Base-by-base conservation (phyloP, 176 grass and related monocot species). In the Rhynchospora tenuis region DNA sequence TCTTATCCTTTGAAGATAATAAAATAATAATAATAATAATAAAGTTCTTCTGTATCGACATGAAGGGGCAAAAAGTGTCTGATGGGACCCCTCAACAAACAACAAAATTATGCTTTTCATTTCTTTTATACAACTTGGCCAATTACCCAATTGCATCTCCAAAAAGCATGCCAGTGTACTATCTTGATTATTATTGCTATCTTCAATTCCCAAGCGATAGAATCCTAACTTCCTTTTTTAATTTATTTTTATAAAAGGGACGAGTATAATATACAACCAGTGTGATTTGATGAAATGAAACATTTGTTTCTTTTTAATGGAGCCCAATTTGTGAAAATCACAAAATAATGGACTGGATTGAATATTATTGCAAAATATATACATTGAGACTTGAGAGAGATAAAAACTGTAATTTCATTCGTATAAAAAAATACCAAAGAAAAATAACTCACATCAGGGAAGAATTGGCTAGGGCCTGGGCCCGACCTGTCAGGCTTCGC, bases 1-100 rank as follows among this genome's bases (percentile, higher is more conserved):
- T 74, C 71, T 74, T 28, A 74, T 73, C 68, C 19, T n/a, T 73
- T 48, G n/a, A 38, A 38, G 48, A 51, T n/a, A 51, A 74, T 51
- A 26, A 74, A 52, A 74, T 27, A 74, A 65, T 65, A 62, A 38
- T 38, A 38, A 33, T 33, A 33, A 38, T 38, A 38, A 38, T 3
- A 38, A 71, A 45, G n/a, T 65, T 65, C 10, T 64, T 65, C 62
- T 65, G 23, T 31, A 44, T 70, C 13, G 17, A n/a, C 0, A 45
- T 45, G 67, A 71, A 43, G 67, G 45, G 67, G 45, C 19, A 38
- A 65, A 71, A 71, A 20, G 67, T 44, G 43, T 46, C 9, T 47
- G 68, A 72, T 47, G 43, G n/a, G 68, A 72, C 43, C 68, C 31
- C 68, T 72, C 68, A 72, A 45, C 68, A 72, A 72, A 47, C 19